Evolutionary conservation across 2,329 filamentous ascomycete species (phyloP).

Genomic region (Aureobasidium sp.): DNA sequence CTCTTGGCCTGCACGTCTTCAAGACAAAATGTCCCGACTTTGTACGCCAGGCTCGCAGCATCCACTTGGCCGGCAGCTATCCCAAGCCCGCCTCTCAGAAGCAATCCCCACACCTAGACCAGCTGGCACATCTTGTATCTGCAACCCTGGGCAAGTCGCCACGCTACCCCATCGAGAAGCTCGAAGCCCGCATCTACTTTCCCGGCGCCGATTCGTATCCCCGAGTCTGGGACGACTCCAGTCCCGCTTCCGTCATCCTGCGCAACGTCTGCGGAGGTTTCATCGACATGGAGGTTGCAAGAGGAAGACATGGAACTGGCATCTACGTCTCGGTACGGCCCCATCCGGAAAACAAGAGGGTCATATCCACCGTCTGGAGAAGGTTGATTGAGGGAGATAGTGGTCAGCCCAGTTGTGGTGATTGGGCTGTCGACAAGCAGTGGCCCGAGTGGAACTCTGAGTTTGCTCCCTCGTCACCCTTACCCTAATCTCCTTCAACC

Average conservation of each 20-base stretch:
- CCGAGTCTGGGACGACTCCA: conserved; percentile 32
- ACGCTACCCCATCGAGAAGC: conserved; percentile 21
- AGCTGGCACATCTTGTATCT: conserved; percentile 27
- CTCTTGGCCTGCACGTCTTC: conserved; percentile 32
- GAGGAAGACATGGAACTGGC: conserved; percentile 26
- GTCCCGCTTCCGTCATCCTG: conserved; percentile 29
- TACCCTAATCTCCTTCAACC: not conserved
- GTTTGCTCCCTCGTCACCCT: conserved; percentile 11
- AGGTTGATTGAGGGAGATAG: conserved; percentile 21
- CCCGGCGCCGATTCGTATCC: conserved; percentile 30
- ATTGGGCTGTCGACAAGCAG: conserved; percentile 23
- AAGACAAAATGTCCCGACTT: conserved; percentile 31
- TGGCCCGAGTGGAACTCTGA: conserved; percentile 22
- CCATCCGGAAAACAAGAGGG: conserved; percentile 13
- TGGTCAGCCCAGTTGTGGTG: conserved; percentile 21
- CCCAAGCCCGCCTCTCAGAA: conserved; percentile 16
- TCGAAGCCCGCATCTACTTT: conserved; percentile 34
- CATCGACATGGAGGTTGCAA: conserved; percentile 29
- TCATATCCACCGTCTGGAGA: conserved; percentile 25
- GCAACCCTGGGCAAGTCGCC: conserved; percentile 23
- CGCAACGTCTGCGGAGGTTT: conserved; percentile 29
- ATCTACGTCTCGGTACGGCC: conserved; percentile 23
- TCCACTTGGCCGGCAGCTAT: conserved; percentile 35
- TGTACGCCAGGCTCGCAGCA: conserved; percentile 30
- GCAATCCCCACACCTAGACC: conserved; percentile 18